phyloP scores from a whole-genome alignment of 768 basidiomycete genomes.

The Russula griseocarnosa region DNA sequence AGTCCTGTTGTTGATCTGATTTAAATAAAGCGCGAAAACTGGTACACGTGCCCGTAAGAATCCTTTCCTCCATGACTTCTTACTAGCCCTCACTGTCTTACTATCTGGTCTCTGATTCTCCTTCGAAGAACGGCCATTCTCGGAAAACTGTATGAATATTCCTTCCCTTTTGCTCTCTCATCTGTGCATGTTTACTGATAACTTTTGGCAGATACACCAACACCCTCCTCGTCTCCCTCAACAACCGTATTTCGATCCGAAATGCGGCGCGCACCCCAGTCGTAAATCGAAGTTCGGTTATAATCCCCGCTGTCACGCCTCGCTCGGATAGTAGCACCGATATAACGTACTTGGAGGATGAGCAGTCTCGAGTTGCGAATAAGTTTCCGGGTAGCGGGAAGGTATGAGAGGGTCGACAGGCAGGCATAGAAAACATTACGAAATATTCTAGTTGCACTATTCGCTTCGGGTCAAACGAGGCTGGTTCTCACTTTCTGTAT shows the following conservation, averaged over 20 bases:
- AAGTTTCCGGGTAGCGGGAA: background rate
- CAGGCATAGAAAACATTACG: no score
- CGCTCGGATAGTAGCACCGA: background rate
- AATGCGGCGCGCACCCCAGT: no score
- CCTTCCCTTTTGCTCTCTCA: no score
- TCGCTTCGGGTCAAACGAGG: no score
- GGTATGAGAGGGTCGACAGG: background rate
- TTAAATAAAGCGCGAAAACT: slow-evolving; percentile 9
- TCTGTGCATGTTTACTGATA: no score
- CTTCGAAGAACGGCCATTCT: slow-evolving; percentile 1
- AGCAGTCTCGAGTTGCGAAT: background rate
- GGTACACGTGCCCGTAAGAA: slow-evolving; percentile 17
- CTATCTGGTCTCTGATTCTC: background rate
- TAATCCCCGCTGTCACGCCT: no score
- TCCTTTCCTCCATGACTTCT: background rate
- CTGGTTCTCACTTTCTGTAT: no score
- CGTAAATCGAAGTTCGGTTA: background rate
- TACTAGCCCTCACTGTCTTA: background rate
- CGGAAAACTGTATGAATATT: slow-evolving; percentile 4
- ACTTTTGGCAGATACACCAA: slow-evolving; percentile 2
- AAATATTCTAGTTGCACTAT: no score
- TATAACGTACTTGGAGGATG: background rate
- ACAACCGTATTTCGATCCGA: slow-evolving; percentile 14
- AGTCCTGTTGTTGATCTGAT: background rate
- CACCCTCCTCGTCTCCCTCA: slow-evolving; percentile 15